These are phyloP conservation scores for Adansonia gregorii DNA, from an alignment of 441 rosid genomes.

Conservation along the genomic window DNA sequence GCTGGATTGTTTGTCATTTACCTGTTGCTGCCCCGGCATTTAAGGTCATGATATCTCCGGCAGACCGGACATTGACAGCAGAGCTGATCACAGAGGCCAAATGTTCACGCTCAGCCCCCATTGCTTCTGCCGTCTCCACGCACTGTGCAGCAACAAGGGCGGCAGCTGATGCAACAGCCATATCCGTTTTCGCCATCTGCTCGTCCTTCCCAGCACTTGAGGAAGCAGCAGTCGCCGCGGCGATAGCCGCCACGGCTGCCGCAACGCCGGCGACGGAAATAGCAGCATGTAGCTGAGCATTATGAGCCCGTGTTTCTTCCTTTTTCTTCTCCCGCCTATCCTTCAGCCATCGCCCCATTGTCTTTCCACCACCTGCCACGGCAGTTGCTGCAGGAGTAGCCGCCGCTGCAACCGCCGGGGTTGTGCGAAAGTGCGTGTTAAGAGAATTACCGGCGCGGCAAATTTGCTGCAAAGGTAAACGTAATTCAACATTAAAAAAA, in stretches of 20 bases:
- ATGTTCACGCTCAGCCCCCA: slow-evolving; percentile 89
- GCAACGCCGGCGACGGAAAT: slow-evolving; percentile 87
- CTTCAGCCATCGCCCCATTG: slow-evolving; percentile 87
- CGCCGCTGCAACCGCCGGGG: slow-evolving; percentile 28
- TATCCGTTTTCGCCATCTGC: slow-evolving; percentile 72
- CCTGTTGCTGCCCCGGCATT: slow-evolving; percentile 80
- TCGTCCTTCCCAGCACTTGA: slow-evolving; percentile 68
- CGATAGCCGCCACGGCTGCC: slow-evolving; percentile 86
- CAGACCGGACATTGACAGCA: slow-evolving; percentile 74
- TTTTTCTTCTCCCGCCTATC: slow-evolving; percentile 87
- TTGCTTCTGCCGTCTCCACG: slow-evolving; percentile 81
- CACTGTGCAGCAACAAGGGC: slow-evolving; percentile 91
- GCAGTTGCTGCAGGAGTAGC: slow-evolving; percentile 38
- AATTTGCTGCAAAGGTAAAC: slow-evolving; percentile 47
- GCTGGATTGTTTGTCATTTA: neutral
- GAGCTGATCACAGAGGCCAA: slow-evolving; percentile 81
- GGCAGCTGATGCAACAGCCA: slow-evolving; percentile 95
- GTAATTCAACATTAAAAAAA: neutral
- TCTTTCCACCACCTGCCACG: slow-evolving; percentile 61
- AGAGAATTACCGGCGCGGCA: slow-evolving; percentile 51
- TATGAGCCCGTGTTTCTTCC: slow-evolving; percentile 79
- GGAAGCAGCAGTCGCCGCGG: slow-evolving; percentile 76
- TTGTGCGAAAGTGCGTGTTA: slow-evolving; percentile 48
- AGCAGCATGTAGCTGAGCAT: slow-evolving; percentile 90
- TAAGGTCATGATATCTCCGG: slow-evolving; percentile 81